A percentile compares a stretch with the other conserved stretches of the same genome.
Conservation (phyloP, 768 basidiomycete genomes). For the Cyclocybe aegerita region DNA sequence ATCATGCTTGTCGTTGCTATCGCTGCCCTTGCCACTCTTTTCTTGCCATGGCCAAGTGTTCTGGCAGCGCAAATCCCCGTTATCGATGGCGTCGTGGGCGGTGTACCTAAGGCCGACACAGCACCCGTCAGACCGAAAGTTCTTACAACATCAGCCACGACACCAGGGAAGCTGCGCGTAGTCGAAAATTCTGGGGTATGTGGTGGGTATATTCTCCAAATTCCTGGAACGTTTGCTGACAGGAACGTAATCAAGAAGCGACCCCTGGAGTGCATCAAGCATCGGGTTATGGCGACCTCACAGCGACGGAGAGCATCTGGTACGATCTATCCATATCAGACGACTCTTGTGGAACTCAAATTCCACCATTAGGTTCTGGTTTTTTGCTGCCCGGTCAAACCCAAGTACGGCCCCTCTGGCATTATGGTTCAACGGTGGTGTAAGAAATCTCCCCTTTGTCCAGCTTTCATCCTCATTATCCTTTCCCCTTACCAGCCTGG, state of each 20-base stretch:
- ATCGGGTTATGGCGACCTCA: slow-evolving; percentile 64
- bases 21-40: slow-evolving; percentile 3
- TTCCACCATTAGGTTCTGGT: slow-evolving; percentile 55
- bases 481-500: slow-evolving; percentile 38
- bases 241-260: slow-evolving; percentile 37
- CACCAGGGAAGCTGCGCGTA: slow-evolving; percentile 52
- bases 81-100: slow-evolving; percentile 51
- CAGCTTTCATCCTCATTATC: not conserved
- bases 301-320: slow-evolving; percentile 57
- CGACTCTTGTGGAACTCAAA: not conserved
- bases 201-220: slow-evolving; percentile 29
- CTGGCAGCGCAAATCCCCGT: slow-evolving; percentile 44
- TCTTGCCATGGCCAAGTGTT: slow-evolving; percentile 8
- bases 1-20: slow-evolving; percentile 5
- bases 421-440: slow-evolving; percentile 68
- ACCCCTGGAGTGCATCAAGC: slow-evolving; percentile 61
- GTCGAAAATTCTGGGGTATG: slow-evolving; percentile 64
- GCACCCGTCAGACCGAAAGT: slow-evolving; percentile 3
- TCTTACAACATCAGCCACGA: slow-evolving; percentile 23
- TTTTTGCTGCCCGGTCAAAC: slow-evolving; percentile 61
- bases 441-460: slow-evolving; percentile 23
- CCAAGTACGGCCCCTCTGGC: slow-evolving; percentile 61
- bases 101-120: slow-evolving; percentile 28
- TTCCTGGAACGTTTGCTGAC: not conserved
- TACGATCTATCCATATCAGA: slow-evolving; percentile 13